These are phyloP conservation scores for Xylaria castorea DNA, from an alignment of 495 filamentous ascomycete genomes.

Conservation along the genomic window DNA sequence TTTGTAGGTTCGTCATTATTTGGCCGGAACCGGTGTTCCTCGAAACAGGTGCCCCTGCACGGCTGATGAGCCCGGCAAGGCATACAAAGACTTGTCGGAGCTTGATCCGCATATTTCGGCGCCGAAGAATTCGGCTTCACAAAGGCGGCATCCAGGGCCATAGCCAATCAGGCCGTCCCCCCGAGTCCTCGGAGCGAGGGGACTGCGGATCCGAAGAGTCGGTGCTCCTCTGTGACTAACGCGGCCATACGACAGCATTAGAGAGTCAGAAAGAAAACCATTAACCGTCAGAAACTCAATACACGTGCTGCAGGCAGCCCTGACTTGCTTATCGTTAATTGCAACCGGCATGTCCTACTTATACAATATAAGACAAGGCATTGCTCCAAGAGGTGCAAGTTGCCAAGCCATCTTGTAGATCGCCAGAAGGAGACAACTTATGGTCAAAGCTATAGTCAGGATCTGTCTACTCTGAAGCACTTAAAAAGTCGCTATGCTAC, in stretches of 20 bases:
- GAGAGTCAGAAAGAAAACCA: not conserved
- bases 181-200: not conserved
- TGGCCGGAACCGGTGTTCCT: not conserved
- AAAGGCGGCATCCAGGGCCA: not conserved
- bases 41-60: not conserved
- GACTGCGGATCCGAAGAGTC: not conserved
- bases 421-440: not conserved
- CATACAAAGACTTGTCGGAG: not conserved
- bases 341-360: not conserved
- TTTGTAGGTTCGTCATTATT: not conserved
- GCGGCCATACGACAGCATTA: not conserved
- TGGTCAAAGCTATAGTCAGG: no score
- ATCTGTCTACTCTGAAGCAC: not conserved
- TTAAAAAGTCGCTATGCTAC: not conserved
- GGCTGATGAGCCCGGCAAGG: not conserved
- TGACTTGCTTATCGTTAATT: not conserved
- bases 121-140: not conserved
- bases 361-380: not conserved
- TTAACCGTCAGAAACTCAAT: not conserved
- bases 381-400: not conserved
- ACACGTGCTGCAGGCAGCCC: not conserved
- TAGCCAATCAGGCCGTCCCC: not conserved
- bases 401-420: not conserved
- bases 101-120: slow-evolving; percentile 1
- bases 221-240: not conserved